Evolutionary conservation across 345 rosid species (phyloP).

Genomic region (Linum trigynum): DNA sequence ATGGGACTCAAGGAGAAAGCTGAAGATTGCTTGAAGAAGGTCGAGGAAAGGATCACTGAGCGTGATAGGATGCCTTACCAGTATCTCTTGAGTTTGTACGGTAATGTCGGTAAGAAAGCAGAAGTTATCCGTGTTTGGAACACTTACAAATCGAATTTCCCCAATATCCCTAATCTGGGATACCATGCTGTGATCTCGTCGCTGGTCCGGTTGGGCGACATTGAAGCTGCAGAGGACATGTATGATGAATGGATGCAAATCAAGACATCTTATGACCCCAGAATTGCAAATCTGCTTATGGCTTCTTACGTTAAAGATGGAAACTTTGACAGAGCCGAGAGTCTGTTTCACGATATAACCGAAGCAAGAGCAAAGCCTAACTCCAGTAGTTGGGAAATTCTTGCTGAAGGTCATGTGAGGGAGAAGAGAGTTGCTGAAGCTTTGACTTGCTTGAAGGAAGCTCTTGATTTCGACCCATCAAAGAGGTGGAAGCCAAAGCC

Average conservation of each 20-base stretch:
- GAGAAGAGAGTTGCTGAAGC: slow-evolving; percentile 47
- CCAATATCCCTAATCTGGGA: slow-evolving; percentile 69
- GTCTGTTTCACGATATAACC: slow-evolving; percentile 44
- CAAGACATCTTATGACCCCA: slow-evolving; percentile 63
- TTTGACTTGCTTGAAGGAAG: slow-evolving; percentile 52
- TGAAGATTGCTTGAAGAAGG: slow-evolving; percentile 62
- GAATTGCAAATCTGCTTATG: slow-evolving; percentile 75
- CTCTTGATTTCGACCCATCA: slow-evolving; percentile 46
- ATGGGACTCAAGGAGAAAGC: slow-evolving; percentile 66
- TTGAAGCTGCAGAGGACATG: slow-evolving; percentile 64
- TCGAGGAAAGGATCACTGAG: slow-evolving; percentile 75
- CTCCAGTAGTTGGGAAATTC: slow-evolving; percentile 75
- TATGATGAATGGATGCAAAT: slow-evolving; percentile 72
- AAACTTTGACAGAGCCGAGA: slow-evolving; percentile 49
- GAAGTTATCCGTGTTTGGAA: slow-evolving; percentile 75
- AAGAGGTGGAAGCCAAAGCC: slow-evolving; percentile 71
- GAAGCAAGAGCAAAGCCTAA: slow-evolving; percentile 76
- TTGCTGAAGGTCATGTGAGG: slow-evolving; percentile 58
- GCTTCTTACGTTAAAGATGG: slow-evolving; percentile 51
- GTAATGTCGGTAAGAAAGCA: slow-evolving; percentile 55
- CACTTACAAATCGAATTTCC: slow-evolving; percentile 64
- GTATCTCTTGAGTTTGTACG: slow-evolving; percentile 77
- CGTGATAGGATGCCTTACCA: slow-evolving; percentile 77
- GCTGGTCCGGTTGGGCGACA: slow-evolving; percentile 51
- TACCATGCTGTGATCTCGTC: slow-evolving; percentile 77